phyloP scores from a whole-genome alignment of 495 filamentous ascomycete genomes.

The Aspergillus saccharolyticus region DNA sequence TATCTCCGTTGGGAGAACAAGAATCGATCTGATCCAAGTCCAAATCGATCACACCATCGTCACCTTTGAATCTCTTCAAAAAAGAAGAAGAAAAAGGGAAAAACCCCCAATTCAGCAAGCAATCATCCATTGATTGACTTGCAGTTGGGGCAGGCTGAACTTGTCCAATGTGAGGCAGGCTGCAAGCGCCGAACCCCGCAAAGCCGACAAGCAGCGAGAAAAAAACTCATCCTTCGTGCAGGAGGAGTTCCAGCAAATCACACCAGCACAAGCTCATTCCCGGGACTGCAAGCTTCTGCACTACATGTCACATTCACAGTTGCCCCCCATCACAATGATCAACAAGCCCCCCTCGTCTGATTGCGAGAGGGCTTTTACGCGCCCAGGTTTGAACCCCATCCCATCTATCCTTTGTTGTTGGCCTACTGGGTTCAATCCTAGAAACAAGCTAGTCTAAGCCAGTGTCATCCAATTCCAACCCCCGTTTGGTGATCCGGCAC shows the following conservation, averaged over 20 bases:
- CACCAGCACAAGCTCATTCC: background rate
- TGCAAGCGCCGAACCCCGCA: background rate
- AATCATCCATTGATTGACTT: background rate
- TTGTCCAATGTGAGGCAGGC: background rate
- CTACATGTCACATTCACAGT: constrained; percentile 37
- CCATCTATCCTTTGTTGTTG: background rate
- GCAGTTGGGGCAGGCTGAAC: background rate
- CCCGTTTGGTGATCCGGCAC: constrained; percentile 1
- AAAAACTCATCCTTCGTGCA: background rate
- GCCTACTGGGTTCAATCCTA: background rate
- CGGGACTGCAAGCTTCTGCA: constrained; percentile 33
- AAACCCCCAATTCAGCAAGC: too few relatives aligned
- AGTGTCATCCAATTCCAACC: background rate
- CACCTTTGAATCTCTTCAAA: too few relatives aligned
- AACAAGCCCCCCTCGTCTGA: constrained; percentile 18
- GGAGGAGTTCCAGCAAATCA: background rate
- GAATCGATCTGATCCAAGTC: background rate
- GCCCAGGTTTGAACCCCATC: too few relatives aligned
- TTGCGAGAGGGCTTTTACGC: constrained; percentile 10
- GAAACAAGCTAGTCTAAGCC: background rate
- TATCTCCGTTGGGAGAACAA: background rate
- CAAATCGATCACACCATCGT: background rate
- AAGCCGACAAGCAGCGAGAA: background rate
- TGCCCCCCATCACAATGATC: constrained; percentile 25
- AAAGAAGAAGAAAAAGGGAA: too few relatives aligned